These are phyloP conservation scores for Populus simonii DNA, from an alignment of 345 rosid species.

Conservation along the genomic window DNA sequence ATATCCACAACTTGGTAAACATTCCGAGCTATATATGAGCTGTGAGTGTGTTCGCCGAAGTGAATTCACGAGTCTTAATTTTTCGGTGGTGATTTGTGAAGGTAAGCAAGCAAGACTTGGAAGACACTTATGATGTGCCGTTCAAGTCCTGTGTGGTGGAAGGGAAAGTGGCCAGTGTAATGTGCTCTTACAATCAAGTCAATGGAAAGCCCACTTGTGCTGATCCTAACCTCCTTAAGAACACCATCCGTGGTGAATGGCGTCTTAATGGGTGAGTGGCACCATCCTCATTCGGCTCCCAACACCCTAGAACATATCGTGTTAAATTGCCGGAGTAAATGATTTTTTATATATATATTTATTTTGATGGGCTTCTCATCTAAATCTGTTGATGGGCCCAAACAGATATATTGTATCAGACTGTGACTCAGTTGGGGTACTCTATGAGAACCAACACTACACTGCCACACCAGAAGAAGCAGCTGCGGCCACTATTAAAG, in stretches of 20 bases:
- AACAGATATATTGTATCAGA: constrained; percentile 87
- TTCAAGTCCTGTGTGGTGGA: constrained; percentile 81
- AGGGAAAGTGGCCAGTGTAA: constrained; percentile 87
- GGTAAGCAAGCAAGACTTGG: constrained; percentile 93
- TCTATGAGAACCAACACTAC: constrained; percentile 74
- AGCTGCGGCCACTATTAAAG: constrained; percentile 70
- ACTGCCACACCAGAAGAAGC: constrained; percentile 78
- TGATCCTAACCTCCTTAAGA: constrained; percentile 65
- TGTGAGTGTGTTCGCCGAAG: not conserved
- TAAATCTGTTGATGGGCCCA: not conserved
- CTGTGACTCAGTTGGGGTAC: constrained; percentile 77
- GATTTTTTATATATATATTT: no score
- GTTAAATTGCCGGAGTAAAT: not conserved
- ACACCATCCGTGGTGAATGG: constrained; percentile 92
- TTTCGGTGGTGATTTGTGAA: constrained; percentile 18
- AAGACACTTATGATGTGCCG: constrained; percentile 82
- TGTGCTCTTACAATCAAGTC: constrained; percentile 98
- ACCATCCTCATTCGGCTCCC: not conserved
- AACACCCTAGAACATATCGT: no score
- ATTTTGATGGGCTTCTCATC: not conserved
- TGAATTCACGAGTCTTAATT: not conserved
- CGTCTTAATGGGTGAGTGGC: constrained; percentile 62
- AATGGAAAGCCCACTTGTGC: constrained; percentile 97
- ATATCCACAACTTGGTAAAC: no score
- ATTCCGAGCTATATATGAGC: no score